phyloP scores from a whole-genome alignment of 148 eudicot species.

The Mesembryanthemum crystallinum region DNA sequence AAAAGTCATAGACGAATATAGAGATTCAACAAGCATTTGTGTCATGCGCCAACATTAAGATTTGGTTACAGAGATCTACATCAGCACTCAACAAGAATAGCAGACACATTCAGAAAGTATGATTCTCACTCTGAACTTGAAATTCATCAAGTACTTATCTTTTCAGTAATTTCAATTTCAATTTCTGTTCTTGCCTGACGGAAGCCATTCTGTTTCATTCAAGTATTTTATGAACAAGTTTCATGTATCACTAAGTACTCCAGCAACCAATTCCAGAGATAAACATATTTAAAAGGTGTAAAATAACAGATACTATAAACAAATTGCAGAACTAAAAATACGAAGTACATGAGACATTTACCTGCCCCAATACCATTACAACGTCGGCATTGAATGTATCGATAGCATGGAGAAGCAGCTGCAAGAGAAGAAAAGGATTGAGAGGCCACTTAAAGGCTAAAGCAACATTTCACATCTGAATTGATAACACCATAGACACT shows the following conservation, averaged over 20 bases:
- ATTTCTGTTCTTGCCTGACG: neutral
- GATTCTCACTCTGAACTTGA: neutral
- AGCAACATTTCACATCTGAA: neutral
- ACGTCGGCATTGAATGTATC: slow-evolving; percentile 83
- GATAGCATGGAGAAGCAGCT: slow-evolving; percentile 94
- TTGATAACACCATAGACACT: slow-evolving; percentile 10
- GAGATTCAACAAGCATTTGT: too few relatives aligned
- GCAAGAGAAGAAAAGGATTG: slow-evolving; percentile 26
- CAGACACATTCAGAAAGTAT: neutral
- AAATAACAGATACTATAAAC: neutral
- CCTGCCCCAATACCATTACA: slow-evolving; percentile 93
- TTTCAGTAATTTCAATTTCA: neutral
- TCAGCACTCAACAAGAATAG: neutral
- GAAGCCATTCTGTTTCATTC: neutral
- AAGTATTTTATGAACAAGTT: too few relatives aligned
- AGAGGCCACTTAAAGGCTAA: slow-evolving; percentile 1
- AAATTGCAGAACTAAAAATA: slow-evolving; percentile 2
- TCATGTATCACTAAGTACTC: neutral
- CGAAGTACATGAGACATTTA: slow-evolving; percentile 24
- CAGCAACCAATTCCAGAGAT: neutral
- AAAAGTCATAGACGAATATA: too few relatives aligned
- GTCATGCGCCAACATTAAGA: too few relatives aligned
- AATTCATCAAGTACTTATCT: neutral
- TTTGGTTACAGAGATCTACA: neutral
- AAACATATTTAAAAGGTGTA: neutral